Evolutionary conservation across 129 eudicot genomes (phyloP), one percentile per base, ranked within the genome.

Genomic region (Flaveria ramosissima): DNA sequence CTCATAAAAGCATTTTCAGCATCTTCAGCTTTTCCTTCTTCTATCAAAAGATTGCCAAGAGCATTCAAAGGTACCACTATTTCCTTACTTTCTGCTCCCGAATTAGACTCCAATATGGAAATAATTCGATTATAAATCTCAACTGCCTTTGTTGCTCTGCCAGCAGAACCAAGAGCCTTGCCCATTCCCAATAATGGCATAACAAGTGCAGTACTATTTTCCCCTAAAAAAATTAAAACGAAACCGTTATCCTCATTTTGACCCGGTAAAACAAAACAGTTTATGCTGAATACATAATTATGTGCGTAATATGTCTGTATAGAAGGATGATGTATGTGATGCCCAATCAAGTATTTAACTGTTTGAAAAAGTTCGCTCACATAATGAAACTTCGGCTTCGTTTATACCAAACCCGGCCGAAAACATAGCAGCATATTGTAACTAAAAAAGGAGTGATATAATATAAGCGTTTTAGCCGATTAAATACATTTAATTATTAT

Each of bases 121-220:
- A 90, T 84, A 13, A 80, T 84, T 7, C 85, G 95, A 17, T 88
- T 84, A 79, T 90, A 93, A n/a, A 75, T 71, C 19, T 88, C 87
- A 52, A 84, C 73, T 55, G 98, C 96, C 78, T 90, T 83, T 41
- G 81, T 72, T 43, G 85, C 86, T 79, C 86, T 90, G 51, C 89
- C 86, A 63, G 57, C 78, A 70, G 72, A 80, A 71, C 87, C 89
- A 72, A 86, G 87, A 73, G 84, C 91, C 82, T 87, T 93, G 21
- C 88, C 92, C 89, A 90, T 76, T 48, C 96, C 98, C 83, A 93
- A 53, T 72, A 93, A 82, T 39, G 92, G 96, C 73, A 86, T 78
- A 66, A 87, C 82, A 70, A 93, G 95, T 67, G 76, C 86, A 36
- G 80, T 80, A 56, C 87, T 85, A 68, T 45, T 74, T 47, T 62